Evolutionary conservation across 2,329 filamentous ascomycete species (phyloP).

Genomic region (Aspergillus ochraceus): DNA sequence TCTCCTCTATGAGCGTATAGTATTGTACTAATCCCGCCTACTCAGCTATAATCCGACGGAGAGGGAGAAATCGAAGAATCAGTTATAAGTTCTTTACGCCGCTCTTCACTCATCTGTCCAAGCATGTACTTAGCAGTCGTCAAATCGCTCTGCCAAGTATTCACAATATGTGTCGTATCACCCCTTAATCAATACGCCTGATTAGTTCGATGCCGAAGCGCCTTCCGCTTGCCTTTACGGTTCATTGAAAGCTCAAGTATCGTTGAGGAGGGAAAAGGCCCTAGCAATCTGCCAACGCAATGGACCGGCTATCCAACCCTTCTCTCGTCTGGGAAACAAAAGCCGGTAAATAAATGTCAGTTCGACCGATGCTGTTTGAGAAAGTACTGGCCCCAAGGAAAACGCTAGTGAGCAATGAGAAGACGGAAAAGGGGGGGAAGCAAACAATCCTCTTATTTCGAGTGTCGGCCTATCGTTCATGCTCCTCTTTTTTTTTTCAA

Average conservation of each 20-base stretch:
- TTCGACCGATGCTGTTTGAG: background rate
- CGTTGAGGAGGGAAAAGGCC: background rate
- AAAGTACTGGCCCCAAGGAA: background rate
- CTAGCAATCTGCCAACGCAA: background rate
- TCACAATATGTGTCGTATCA: background rate
- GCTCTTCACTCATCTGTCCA: background rate
- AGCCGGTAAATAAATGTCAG: background rate
- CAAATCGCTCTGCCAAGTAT: background rate
- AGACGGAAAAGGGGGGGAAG: background rate
- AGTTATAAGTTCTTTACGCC: background rate
- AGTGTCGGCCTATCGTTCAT: too few species aligned
- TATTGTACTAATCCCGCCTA: background rate
- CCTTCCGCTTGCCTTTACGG: background rate
- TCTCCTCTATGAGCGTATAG: background rate
- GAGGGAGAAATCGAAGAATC: conserved; percentile 13
- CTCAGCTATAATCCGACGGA: conserved; percentile 34
- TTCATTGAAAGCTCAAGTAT: background rate
- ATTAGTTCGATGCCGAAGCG: background rate
- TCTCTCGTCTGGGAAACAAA: background rate
- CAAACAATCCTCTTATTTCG: too few species aligned
- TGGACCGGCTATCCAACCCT: background rate
- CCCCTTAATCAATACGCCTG: background rate
- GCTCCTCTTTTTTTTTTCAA: too few species aligned
- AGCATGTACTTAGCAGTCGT: background rate
- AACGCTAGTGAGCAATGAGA: background rate